Base-by-base conservation (phyloP, 2,329 filamentous ascomycete species). In the Myriosclerotinia scirpicola region DNA sequence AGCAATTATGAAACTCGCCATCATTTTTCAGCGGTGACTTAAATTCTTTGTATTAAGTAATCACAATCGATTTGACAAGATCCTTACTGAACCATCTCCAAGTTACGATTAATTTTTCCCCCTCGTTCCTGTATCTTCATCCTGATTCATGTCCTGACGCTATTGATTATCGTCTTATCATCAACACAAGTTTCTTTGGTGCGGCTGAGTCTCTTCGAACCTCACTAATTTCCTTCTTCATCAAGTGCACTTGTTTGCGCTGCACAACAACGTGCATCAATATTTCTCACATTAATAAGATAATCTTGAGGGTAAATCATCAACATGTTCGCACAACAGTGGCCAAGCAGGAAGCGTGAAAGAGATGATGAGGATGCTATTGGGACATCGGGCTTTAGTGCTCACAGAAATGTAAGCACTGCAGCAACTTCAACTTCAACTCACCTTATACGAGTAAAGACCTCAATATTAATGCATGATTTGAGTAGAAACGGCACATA, bases 401-500 rank as follows among this genome's bases (percentile, higher is more conserved):
- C 75, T 54, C 75, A 77, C 67, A 70, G 75, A 60, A 72, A 64
- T 52, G 75, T 76, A 69, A 72, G 62, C 50, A 15, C 20, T 62
- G 44, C n/a, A 56, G 20, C 22, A 38, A n/a, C 44, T 56, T 52
- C 64, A n/a, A 38, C 17, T 34, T 38, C 48, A 50, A 26, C 40
- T 54, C 22, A 48, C 46, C 14, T 36, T 36, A 44, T 46, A n/a
- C n/a, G n/a, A n/a, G n/a, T n/a, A 40, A 52, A 26, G 22, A 15
- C 38, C 15, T 58, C 38, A 44, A 66, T 70, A 66, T 42, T 55
- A 38, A 61, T 22, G 5, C 30, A 66, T 68, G 46, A 62, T 22
- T 48, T 38, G 40, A 40, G 38, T 54, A 76, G 75, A 76, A 76
- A 75, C 75, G 75, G 44, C 73, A 67, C 38, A 74, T 75, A 62